Conservation (phyloP, 768 basidiomycete genomes). For the Leucocoprinus birnbaumii region DNA sequence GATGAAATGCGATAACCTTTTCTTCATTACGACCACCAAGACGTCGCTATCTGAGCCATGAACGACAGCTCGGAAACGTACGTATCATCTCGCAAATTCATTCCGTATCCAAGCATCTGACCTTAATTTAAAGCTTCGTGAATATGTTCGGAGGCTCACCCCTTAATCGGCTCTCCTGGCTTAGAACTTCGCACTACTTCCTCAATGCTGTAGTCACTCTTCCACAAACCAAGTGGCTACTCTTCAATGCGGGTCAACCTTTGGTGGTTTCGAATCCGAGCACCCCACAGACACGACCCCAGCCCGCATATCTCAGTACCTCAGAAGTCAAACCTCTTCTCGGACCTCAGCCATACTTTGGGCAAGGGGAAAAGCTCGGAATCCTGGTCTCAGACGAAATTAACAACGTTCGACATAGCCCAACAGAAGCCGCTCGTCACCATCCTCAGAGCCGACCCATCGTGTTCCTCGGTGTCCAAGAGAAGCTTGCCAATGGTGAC, state of each 20-base stretch:
- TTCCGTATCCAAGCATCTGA: background rate
- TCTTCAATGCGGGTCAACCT: conserved; percentile 74
- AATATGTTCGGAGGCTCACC: conserved; percentile 60
- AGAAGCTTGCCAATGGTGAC: conserved; percentile 31
- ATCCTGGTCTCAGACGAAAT: conserved; percentile 29
- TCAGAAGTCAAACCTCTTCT: conserved; percentile 62
- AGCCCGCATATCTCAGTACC: conserved; percentile 56
- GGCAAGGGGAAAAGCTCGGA: conserved; percentile 56
- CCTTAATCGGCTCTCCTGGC: conserved; percentile 80
- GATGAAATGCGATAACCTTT: background rate
- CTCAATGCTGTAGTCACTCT: conserved; percentile 66
- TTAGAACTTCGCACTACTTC: conserved; percentile 71
- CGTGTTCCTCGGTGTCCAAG: conserved; percentile 81
- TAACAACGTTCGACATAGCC: conserved; percentile 24
- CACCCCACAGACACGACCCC: conserved; percentile 21
- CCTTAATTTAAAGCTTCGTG: conserved; percentile 20
- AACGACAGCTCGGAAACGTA: conserved; percentile 20
- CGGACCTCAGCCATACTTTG: conserved; percentile 66
- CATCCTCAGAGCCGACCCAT: conserved; percentile 44
- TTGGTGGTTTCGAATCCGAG: conserved; percentile 44
- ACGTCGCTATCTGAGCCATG: background rate
- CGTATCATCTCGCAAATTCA: background rate
- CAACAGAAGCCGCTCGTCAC: conserved; percentile 57
- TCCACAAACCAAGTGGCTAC: conserved; percentile 68
- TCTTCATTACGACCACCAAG: background rate